Base-by-base conservation (phyloP, 345 rosid genomes). In the Citrus trifoliata region DNA sequence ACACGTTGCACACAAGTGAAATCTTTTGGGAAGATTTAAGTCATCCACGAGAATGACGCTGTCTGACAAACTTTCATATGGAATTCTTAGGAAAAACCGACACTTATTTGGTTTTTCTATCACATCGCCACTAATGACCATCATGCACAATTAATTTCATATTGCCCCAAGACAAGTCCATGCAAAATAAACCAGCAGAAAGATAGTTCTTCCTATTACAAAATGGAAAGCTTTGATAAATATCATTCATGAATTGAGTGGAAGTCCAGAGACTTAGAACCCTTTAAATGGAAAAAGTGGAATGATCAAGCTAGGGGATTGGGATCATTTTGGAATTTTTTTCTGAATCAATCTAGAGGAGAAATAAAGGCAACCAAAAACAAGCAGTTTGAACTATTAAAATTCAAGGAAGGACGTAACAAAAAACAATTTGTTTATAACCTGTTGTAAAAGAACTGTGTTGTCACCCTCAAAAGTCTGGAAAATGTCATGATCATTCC, bases 401-500 rank as follows among this genome's bases (percentile, higher is more conserved):
- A 8, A 72, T 38, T 73, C 56, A 48, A 78, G 59, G 35, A 59
- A 70, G 40, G 21, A 53, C 7, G 66, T n/a, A 1, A 64, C 22
- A 69, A 27, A 74, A 71, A n/a, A 58, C 35, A 48, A 59, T 3
- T 65, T 46, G 67, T 74, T 21, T 28, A 4, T 27, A 67, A 91
- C 97, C 98, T 95, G 98, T 81, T 95, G 98, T 51, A 95, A 88
- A 84, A 95, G 98, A 74, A 96, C 99, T 0, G 99, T 96, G 91
- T 96, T 96, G 87, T 96, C 99, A 56, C 99, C 99, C 89, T 96
- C 99, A 75, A 96, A 96, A 60, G 98, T 95, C 87, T 95, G 98
- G 78, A 95, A 95, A 85, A 93, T 93, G 81, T 95, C 98, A 46
- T 95, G 99, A 84, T 97, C 99, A 72, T 97, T 97, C 78, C 99